These are phyloP conservation scores for Solanum rostratum DNA, from an alignment of 257 asterid species.

Conservation along the genomic window DNA sequence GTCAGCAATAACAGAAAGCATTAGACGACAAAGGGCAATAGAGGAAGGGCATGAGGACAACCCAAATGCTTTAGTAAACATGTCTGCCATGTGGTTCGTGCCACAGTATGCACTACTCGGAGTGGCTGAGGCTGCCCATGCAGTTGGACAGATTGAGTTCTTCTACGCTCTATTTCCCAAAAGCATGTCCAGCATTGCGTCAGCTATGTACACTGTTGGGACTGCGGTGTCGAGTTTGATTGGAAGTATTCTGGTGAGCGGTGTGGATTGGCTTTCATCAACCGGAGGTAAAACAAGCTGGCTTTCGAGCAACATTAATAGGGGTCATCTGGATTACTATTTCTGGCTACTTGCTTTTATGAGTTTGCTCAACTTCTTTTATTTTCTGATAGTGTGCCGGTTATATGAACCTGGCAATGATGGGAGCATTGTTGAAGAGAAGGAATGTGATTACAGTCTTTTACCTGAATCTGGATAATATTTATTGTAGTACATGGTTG, in stretches of 20 bases:
- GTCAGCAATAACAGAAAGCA: conserved; percentile 7
- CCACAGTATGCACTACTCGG: conserved; percentile 5
- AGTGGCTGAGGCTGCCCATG: conserved; percentile 8
- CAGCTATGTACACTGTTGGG: conserved; percentile 1
- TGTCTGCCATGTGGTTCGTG: conserved; percentile 17
- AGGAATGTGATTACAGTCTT: background rate
- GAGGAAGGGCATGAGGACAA: background rate
- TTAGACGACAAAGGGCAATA: background rate
- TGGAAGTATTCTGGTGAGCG: conserved; percentile 5
- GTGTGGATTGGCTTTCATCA: conserved; percentile 1
- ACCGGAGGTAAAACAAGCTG: background rate
- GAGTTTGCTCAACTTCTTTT: conserved; percentile 1
- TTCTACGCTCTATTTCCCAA: conserved; percentile 3
- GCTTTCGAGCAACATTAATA: conserved; percentile 12
- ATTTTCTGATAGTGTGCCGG: background rate
- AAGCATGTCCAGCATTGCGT: conserved; percentile 12
- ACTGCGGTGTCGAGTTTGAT: conserved; percentile 4
- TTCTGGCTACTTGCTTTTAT: conserved; percentile 9
- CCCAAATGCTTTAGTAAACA: background rate
- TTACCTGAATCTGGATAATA: background rate
- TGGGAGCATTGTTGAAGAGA: background rate
- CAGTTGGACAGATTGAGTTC: conserved; percentile 10
- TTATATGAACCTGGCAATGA: background rate
- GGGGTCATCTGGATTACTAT: conserved; percentile 14
- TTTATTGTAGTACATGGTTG: background rate